These are phyloP conservation scores for Pleurotus djamor DNA, from an alignment of 768 basidiomycete species.

Conservation along the genomic window DNA sequence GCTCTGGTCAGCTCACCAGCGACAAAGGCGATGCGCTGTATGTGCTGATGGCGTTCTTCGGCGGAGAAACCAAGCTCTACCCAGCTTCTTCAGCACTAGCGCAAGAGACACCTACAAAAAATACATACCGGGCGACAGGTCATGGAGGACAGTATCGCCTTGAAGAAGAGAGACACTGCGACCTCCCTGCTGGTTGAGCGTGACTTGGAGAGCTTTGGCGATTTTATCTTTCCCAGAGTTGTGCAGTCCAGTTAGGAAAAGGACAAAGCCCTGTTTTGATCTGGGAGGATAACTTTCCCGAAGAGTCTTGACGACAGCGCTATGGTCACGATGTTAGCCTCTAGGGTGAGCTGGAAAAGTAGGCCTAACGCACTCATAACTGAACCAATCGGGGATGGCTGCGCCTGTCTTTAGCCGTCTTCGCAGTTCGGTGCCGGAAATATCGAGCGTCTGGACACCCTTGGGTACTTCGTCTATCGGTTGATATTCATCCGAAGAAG, in stretches of 20 bases:
- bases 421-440: conserved; percentile 97
- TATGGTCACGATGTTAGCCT: conserved; percentile 19
- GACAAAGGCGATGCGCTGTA: conserved; percentile 87
- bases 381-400: conserved; percentile 98
- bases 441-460: conserved; percentile 92
- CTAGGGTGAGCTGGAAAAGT: background rate
- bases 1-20: conserved; percentile 90
- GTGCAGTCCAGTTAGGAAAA: conserved; percentile 89
- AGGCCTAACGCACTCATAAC: conserved; percentile 71
- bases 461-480: conserved; percentile 92
- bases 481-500: conserved; percentile 92
- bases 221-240: conserved; percentile 96
- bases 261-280: conserved; percentile 92
- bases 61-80: conserved; percentile 68
- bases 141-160: conserved; percentile 85
- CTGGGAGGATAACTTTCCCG: conserved; percentile 98
- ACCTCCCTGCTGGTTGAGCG: conserved; percentile 93
- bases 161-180: conserved; percentile 90
- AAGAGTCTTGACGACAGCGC: conserved; percentile 88
- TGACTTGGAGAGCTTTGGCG: conserved; percentile 88
- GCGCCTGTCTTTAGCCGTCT: conserved; percentile 87
- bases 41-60: conserved; percentile 79
- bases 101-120: too few species aligned
- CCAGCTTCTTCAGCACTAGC: background rate
- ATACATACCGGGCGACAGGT: conserved; percentile 56